These are phyloP conservation scores for Ceratobasidium sp. DNA, from an alignment of 1,284 basidiomycete species.

Conservation along the genomic window DNA sequence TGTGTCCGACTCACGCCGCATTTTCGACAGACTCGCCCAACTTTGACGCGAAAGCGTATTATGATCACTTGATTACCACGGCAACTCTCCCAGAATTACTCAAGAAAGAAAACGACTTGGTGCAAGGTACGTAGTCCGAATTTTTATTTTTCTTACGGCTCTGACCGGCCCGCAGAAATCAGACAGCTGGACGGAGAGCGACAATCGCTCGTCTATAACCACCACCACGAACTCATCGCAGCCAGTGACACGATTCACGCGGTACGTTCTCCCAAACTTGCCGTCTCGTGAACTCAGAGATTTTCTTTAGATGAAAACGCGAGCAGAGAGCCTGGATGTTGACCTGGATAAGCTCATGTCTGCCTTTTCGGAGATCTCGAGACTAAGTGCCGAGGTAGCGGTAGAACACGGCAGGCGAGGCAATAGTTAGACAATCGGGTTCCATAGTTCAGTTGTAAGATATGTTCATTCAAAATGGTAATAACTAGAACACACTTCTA, in stretches of 20 bases:
- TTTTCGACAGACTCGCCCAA: slow-evolving; percentile 71
- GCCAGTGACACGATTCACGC: slow-evolving; percentile 90
- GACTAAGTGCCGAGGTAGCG: slow-evolving; percentile 75
- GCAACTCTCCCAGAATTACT: slow-evolving; percentile 75
- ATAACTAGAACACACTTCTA: slow-evolving; percentile 47
- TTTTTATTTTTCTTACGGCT: slow-evolving; percentile 3
- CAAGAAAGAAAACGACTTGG: slow-evolving; percentile 80
- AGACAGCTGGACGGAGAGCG: slow-evolving; percentile 87
- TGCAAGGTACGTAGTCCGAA: slow-evolving; percentile 62
- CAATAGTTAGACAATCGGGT: background rate
- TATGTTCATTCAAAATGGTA: slow-evolving; percentile 32
- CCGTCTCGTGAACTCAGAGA: background rate
- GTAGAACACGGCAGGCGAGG: slow-evolving; percentile 55
- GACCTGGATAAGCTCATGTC: slow-evolving; percentile 82
- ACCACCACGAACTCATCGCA: slow-evolving; percentile 92
- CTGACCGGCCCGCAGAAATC: slow-evolving; percentile 67
- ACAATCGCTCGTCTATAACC: slow-evolving; percentile 92
- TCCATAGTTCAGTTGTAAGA: background rate
- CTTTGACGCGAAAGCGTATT: slow-evolving; percentile 83
- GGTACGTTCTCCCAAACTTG: slow-evolving; percentile 59
- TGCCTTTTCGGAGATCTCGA: slow-evolving; percentile 86
- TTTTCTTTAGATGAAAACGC: slow-evolving; percentile 75
- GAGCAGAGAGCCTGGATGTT: slow-evolving; percentile 81
- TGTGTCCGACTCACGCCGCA: slow-evolving; percentile 6
- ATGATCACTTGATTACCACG: slow-evolving; percentile 84